Evolutionary conservation across 805 yeast species (phyloP).

Genomic region (Nakazawaea wyomingensis): DNA sequence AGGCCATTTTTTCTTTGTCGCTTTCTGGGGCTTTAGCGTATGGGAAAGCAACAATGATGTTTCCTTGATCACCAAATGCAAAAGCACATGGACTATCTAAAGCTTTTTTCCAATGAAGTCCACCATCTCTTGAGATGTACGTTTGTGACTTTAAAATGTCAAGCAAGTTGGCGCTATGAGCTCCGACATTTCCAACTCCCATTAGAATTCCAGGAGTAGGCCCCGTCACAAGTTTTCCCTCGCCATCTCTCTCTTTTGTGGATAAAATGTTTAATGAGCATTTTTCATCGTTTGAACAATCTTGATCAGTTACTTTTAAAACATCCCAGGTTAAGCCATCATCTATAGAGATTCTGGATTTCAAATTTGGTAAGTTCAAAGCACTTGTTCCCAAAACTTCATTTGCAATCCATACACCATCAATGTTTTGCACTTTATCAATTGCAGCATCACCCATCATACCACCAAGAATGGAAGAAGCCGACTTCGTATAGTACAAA

Average conservation of each 20-base stretch:
- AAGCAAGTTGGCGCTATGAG: conserved; percentile 28
- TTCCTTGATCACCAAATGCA: conserved; percentile 75
- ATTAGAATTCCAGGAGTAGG: conserved; percentile 50
- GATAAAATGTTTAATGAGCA: conserved; percentile 44
- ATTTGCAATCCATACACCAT: conserved; percentile 59
- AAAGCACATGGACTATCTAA: conserved; percentile 47
- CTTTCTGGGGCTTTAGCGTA: conserved; percentile 22
- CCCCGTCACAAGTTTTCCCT: conserved; percentile 38
- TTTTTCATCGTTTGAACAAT: conserved; percentile 37
- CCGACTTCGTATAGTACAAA: conserved; percentile 38
- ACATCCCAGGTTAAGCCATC: conserved; percentile 50
- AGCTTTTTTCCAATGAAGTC: conserved; percentile 61
- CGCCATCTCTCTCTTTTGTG: conserved; percentile 31
- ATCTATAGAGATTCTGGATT: conserved; percentile 41
- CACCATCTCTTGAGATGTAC: conserved; percentile 72
- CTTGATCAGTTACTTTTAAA: conserved; percentile 41
- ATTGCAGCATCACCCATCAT: conserved; percentile 33
- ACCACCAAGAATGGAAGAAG: conserved; percentile 35
- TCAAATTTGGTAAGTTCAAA: conserved; percentile 21
- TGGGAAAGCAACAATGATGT: conserved; percentile 60
- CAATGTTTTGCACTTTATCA: conserved; percentile 44
- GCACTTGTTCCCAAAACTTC: conserved; percentile 24
- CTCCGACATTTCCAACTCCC: conserved; percentile 85
- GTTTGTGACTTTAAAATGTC: conserved; percentile 26
- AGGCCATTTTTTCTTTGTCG: conserved; percentile 32